Percentiles rank a stretch among this genome's conserved stretches.
These are phyloP conservation scores for Chlorella variabilis DNA, from an alignment of 163 green algal genomes.

Conservation along the genomic window DNA sequence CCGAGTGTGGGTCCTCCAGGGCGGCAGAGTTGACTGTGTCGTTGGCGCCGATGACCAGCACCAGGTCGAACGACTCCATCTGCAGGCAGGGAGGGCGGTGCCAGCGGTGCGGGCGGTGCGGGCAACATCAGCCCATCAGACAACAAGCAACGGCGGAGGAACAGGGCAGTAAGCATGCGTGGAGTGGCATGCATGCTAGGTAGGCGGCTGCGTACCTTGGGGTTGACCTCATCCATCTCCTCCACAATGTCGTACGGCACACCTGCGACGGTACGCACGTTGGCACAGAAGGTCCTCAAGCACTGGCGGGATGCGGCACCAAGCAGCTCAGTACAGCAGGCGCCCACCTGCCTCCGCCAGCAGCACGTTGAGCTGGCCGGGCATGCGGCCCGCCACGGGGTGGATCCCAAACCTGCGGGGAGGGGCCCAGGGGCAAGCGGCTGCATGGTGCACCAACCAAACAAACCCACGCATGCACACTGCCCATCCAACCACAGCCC, in stretches of 20 bases:
- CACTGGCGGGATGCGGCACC: too few species aligned
- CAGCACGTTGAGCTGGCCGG: constrained; percentile 96
- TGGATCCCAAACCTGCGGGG: constrained; percentile 83
- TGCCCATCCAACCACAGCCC: neutral
- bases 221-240: constrained; percentile 95
- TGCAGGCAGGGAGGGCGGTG: too few species aligned
- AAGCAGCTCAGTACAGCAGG: too few species aligned
- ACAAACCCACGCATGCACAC: neutral
- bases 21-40: constrained; percentile 76
- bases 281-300: too few species aligned
- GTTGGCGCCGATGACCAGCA: constrained; percentile 67
- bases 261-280: neutral
- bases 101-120: too few species aligned
- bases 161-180: too few species aligned
- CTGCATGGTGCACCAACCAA: too few species aligned
- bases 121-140: too few species aligned
- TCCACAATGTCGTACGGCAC: constrained; percentile 60
- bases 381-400: constrained; percentile 91
- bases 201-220: too few species aligned
- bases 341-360: constrained; percentile 83
- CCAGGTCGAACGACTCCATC: constrained; percentile 65
- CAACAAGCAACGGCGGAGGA: too few species aligned
- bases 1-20: neutral
- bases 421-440: too few species aligned
- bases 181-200: too few species aligned